Evolutionary conservation across 371 early-diverging fungal genomes (phyloP).

Genomic region (Agmasoma carcini): DNA sequence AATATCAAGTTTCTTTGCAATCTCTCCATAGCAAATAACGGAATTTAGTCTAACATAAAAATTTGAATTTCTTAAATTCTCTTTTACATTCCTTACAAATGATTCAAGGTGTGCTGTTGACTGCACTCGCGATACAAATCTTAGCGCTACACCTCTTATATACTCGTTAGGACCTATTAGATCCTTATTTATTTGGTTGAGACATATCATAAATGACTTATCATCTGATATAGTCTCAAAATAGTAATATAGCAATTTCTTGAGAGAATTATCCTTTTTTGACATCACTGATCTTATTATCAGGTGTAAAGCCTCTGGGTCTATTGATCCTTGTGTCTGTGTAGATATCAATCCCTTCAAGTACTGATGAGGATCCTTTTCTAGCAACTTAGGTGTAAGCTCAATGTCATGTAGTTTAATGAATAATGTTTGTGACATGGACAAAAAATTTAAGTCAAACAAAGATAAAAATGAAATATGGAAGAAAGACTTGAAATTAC

Average conservation of each 20-base stretch:
- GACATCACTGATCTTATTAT: slow-evolving; percentile 15
- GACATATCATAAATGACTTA: slow-evolving; percentile 7
- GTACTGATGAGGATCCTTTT: slow-evolving; percentile 18
- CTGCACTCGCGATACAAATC: slow-evolving; percentile 76
- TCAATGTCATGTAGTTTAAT: not conserved
- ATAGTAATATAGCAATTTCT: slow-evolving; percentile 49
- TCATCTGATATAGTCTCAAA: slow-evolving; percentile 34
- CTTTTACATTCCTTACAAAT: slow-evolving; percentile 22
- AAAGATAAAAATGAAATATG: not conserved
- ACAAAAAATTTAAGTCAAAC: slow-evolving; percentile 1
- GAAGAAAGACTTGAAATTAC: not conserved
- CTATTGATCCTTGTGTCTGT: slow-evolving; percentile 12
- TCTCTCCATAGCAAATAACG: slow-evolving; percentile 56
- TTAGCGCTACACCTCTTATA: slow-evolving; percentile 78
- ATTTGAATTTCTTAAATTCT: slow-evolving; percentile 68
- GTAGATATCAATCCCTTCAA: slow-evolving; percentile 23
- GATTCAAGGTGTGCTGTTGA: slow-evolving; percentile 62
- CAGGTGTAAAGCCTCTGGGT: slow-evolving; percentile 20
- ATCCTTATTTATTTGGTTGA: slow-evolving; percentile 80
- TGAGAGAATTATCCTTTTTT: slow-evolving; percentile 44
- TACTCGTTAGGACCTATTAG: slow-evolving; percentile 93
- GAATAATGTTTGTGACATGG: slow-evolving; percentile 8
- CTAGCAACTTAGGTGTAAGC: not conserved
- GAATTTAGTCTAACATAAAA: slow-evolving; percentile 91
- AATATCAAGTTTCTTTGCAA: slow-evolving; percentile 4